These are phyloP conservation scores for Chalaropsis thielavioides DNA, from an alignment of 2,329 filamentous ascomycete species.

Conservation along the genomic window DNA sequence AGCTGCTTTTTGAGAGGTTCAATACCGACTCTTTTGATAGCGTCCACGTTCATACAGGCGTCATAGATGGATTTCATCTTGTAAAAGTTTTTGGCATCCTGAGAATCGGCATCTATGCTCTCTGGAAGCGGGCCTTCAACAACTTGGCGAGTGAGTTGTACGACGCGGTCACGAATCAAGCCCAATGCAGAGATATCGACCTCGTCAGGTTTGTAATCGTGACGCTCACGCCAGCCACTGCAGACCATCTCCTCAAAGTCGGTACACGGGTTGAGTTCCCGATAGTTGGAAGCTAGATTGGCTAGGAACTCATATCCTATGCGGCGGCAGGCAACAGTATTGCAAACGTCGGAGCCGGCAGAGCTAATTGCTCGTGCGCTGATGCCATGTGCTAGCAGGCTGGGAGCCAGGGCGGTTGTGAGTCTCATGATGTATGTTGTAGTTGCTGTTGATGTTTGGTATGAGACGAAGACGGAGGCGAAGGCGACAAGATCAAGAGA, in stretches of 20 bases:
- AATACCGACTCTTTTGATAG: constrained; percentile 39
- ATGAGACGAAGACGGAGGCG: too few species aligned
- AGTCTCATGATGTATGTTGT: neutral
- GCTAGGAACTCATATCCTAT: constrained; percentile 24
- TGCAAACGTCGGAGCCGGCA: constrained; percentile 13
- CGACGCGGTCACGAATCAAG: constrained; percentile 46
- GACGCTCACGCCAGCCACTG: constrained; percentile 48
- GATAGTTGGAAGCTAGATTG: constrained; percentile 32
- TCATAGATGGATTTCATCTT: constrained; percentile 51
- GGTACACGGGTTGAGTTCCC: constrained; percentile 50
- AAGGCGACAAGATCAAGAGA: neutral
- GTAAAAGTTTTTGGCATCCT: constrained; percentile 48
- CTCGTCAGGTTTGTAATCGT: constrained; percentile 52
- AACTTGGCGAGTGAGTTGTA: constrained; percentile 45
- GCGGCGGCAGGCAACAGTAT: constrained; percentile 23
- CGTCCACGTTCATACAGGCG: constrained; percentile 49
- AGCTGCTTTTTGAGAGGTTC: constrained; percentile 43
- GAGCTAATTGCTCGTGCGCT: neutral
- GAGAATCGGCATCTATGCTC: constrained; percentile 22
- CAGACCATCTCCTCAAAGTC: constrained; percentile 55
- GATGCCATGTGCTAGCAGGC: neutral
- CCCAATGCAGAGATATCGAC: constrained; percentile 44
- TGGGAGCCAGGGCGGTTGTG: neutral
- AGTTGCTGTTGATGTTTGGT: too few species aligned
- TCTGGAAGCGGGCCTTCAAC: constrained; percentile 43